phyloP scores from a whole-genome alignment of 768 basidiomycete genomes.

The Leccinum subgranulosum region DNA sequence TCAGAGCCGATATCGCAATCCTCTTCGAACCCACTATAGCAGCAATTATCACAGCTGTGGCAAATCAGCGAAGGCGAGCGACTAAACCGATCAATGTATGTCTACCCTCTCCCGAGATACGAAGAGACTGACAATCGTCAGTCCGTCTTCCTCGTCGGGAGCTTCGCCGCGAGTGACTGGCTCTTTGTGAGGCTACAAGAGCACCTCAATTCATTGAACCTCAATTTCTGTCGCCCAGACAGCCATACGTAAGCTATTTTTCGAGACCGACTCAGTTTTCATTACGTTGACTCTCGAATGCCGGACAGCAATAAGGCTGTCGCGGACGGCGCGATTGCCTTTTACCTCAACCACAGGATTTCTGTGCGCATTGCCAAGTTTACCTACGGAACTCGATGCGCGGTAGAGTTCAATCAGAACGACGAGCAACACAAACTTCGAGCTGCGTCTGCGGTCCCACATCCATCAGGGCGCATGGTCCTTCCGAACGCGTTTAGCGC shows the following conservation, averaged over 20 bases:
- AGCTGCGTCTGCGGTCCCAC: constrained; percentile 24
- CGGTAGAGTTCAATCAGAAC: constrained; percentile 26
- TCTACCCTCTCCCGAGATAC: not conserved
- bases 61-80: constrained; percentile 20
- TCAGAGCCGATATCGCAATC: constrained; percentile 26
- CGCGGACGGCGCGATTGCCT: constrained; percentile 43
- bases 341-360: constrained; percentile 42
- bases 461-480: constrained; percentile 30
- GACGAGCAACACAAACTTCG: constrained; percentile 30
- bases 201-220: constrained; percentile 30
- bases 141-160: constrained; percentile 42
- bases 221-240: constrained; percentile 49
- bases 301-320: constrained; percentile 41
- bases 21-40: constrained; percentile 28
- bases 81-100: constrained; percentile 25
- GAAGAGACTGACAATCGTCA: constrained; percentile 1
- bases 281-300: not conserved
- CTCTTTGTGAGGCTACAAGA: constrained; percentile 33
- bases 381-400: constrained; percentile 37
- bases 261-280: not conserved
- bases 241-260: constrained; percentile 41
- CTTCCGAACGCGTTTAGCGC: constrained; percentile 32
- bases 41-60: constrained; percentile 21
- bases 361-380: constrained; percentile 36
- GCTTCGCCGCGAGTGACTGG: constrained; percentile 44